These are phyloP conservation scores for Pseudogymnoascus sp. DNA, from an alignment of 2,329 filamentous ascomycete species.

Conservation along the genomic window DNA sequence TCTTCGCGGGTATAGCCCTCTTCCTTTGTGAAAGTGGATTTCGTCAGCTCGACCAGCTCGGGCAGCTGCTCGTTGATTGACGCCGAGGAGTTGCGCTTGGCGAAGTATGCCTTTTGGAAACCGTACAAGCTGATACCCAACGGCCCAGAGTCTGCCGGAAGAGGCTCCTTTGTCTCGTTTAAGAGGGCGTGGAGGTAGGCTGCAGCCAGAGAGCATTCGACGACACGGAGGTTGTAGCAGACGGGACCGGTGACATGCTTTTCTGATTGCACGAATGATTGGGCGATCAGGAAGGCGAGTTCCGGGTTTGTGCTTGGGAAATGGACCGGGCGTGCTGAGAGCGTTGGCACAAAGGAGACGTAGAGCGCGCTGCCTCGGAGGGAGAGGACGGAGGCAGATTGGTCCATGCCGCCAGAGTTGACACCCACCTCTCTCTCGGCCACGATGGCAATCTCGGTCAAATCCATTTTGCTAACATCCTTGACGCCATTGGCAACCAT, in stretches of 20 bases:
- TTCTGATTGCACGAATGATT: conserved; percentile 88
- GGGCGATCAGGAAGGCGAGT: conserved; percentile 85
- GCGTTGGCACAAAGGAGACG: conserved; percentile 77
- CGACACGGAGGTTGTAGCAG: conserved; percentile 94
- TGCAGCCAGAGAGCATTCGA: conserved; percentile 88
- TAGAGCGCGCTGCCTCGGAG: conserved; percentile 79
- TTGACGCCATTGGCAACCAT: conserved; percentile 76
- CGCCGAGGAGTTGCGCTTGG: conserved; percentile 25
- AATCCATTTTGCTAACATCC: conserved; percentile 78
- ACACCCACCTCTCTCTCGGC: conserved; percentile 92
- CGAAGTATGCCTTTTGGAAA: conserved; percentile 80
- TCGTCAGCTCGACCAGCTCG: conserved; percentile 62
- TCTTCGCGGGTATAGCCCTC: conserved; percentile 86
- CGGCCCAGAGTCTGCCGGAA: conserved; percentile 73
- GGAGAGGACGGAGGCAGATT: conserved; percentile 91
- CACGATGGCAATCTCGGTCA: conserved; percentile 89
- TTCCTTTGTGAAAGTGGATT: conserved; percentile 65
- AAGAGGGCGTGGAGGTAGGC: conserved; percentile 54
- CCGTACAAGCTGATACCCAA: conserved; percentile 77
- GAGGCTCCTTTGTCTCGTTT: conserved; percentile 48
- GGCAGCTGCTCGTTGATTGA: conserved; percentile 59
- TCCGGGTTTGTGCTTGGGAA: conserved; percentile 78
- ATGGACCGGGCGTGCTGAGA: conserved; percentile 68
- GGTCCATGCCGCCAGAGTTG: conserved; percentile 97
- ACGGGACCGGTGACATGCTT: conserved; percentile 91